These are phyloP conservation scores for Aspergillus biplanus DNA, from an alignment of 495 filamentous ascomycete genomes.

Conservation along the genomic window DNA sequence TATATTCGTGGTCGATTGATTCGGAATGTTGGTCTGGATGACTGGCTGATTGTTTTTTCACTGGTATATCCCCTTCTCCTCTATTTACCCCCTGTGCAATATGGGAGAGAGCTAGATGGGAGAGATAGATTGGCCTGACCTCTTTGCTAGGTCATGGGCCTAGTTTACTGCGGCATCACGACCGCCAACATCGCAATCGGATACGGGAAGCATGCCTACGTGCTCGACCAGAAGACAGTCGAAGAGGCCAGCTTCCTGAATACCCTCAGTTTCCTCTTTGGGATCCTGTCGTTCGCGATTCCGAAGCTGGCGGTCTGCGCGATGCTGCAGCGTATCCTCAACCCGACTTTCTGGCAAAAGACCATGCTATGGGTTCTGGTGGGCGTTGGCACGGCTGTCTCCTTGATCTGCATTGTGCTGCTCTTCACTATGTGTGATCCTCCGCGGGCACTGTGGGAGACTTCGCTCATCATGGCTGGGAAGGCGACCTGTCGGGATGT, in stretches of 20 bases:
- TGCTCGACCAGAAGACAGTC: conserved; percentile 15
- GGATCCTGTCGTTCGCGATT: conserved; percentile 33
- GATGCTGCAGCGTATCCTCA: conserved; percentile 33
- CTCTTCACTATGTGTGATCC: conserved; percentile 36
- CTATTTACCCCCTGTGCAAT: not conserved
- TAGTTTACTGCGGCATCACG: conserved; percentile 24
- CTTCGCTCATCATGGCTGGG: conserved; percentile 24
- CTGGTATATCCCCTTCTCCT: conserved; percentile 31
- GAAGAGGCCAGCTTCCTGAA: conserved; percentile 30
- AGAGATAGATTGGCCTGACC: too few species aligned
- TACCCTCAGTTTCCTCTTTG: conserved; percentile 29
- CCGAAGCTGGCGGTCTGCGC: conserved; percentile 36
- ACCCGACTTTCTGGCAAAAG: conserved; percentile 23
- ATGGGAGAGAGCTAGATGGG: not conserved
- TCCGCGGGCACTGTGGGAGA: conserved; percentile 32
- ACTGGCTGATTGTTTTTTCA: conserved; percentile 51
- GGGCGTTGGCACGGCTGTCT: conserved; percentile 22
- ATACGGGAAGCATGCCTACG: conserved; percentile 33
- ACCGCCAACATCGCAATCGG: conserved; percentile 31
- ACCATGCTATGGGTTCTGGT: conserved; percentile 27
- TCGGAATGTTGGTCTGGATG: conserved; percentile 52
- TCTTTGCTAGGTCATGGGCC: conserved; percentile 24
- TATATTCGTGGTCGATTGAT: conserved; percentile 50
- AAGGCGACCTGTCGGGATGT: conserved; percentile 34
- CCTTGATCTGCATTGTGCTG: conserved; percentile 31